A percentile compares a stretch with the other conserved stretches of the same genome.
Evolutionary conservation across 768 basidiomycete species (phyloP).

Genomic region (Suillus americanus): DNA sequence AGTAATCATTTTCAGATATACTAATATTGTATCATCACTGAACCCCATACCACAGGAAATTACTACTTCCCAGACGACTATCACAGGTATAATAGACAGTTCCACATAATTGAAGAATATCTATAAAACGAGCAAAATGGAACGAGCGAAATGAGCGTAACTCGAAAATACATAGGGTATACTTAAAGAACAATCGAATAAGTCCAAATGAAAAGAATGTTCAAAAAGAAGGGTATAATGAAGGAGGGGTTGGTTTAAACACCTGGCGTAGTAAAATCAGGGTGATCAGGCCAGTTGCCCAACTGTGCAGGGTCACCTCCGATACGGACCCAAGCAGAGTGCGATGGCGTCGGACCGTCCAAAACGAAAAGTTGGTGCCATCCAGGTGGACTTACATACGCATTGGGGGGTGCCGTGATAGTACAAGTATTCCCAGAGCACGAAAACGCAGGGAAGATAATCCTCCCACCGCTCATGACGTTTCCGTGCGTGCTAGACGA

Average conservation of each 20-base stretch:
- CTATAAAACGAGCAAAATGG: neutral
- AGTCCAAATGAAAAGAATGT: neutral
- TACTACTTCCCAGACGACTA: neutral
- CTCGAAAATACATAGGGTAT: neutral
- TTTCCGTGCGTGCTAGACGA: slow-evolving; percentile 80
- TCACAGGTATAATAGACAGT: neutral
- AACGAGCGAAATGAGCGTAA: neutral
- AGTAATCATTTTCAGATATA: neutral
- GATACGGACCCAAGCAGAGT: slow-evolving; percentile 73
- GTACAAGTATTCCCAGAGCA: slow-evolving; percentile 71
- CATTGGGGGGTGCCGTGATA: slow-evolving; percentile 75
- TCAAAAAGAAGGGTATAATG: neutral
- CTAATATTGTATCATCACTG: neutral
- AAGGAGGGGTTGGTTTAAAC: slow-evolving; percentile 32
- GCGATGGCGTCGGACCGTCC: slow-evolving; percentile 77
- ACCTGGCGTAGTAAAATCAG: slow-evolving; percentile 70
- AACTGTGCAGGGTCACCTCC: slow-evolving; percentile 71
- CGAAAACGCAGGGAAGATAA: slow-evolving; percentile 71
- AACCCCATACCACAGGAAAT: neutral
- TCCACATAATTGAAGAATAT: neutral
- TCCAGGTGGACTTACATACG: slow-evolving; percentile 65
- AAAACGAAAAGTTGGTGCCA: slow-evolving; percentile 79
- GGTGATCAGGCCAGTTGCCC: slow-evolving; percentile 72
- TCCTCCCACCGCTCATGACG: slow-evolving; percentile 64
- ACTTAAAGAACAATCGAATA: neutral